These are phyloP conservation scores for Pythium pyrilobum DNA, from an alignment of 352 stramenopile species.

Conservation along the genomic window DNA sequence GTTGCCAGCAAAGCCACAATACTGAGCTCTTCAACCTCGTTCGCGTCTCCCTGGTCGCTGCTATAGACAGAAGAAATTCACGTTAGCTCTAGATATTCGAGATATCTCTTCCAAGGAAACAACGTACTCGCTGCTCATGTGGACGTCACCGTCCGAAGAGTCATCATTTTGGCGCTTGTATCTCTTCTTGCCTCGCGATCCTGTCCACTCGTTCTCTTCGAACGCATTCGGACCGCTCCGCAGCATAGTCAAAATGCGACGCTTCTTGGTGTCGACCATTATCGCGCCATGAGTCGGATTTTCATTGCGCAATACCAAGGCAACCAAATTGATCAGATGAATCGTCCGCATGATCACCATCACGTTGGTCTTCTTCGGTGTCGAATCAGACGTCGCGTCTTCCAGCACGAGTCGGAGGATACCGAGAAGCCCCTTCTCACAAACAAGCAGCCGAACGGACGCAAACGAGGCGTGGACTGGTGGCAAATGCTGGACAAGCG, in stretches of 20 bases:
- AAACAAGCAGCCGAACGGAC: conserved; percentile 45
- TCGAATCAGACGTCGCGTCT: conserved; percentile 34
- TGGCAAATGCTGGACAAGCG: conserved; percentile 55
- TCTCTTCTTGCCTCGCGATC: conserved; percentile 54
- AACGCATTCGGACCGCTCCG: conserved; percentile 58
- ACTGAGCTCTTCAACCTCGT: conserved; percentile 58
- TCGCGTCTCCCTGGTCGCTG: conserved; percentile 46
- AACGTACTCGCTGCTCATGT: conserved; percentile 67
- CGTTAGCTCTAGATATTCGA: no score
- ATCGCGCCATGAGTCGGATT: conserved; percentile 11
- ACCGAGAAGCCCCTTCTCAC: conserved; percentile 56
- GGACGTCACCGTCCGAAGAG: conserved; percentile 39
- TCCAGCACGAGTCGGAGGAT: conserved; percentile 66
- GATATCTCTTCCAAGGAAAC: no score
- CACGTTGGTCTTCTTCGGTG: conserved; percentile 50
- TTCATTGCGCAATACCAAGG: conserved; percentile 52
- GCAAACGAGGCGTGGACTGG: conserved; percentile 49
- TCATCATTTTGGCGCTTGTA: conserved; percentile 48
- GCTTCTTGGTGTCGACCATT: conserved; percentile 32
- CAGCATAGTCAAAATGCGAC: conserved; percentile 38
- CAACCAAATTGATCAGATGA: conserved; percentile 61
- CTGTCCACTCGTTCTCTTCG: conserved; percentile 42
- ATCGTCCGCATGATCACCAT: conserved; percentile 63
- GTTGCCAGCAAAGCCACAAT: conserved; percentile 53
- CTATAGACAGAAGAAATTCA: conserved; percentile 9